These are phyloP conservation scores for Dictyostelium brefeldianum DNA, from an alignment of 78 protist genomes.

Conservation along the genomic window DNA sequence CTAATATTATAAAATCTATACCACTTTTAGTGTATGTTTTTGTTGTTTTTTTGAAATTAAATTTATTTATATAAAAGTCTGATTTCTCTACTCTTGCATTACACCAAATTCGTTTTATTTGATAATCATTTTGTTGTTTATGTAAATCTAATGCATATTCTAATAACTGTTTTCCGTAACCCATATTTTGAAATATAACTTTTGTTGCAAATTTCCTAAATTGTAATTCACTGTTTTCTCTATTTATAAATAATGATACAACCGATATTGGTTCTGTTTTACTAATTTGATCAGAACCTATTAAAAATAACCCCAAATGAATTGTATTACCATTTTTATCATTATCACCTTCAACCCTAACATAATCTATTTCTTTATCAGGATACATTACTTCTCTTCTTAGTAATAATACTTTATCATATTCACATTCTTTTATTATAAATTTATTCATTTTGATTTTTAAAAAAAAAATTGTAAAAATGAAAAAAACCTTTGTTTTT, in stretches of 20 bases:
- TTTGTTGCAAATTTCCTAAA: slow-evolving; percentile 33
- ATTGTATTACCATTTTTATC: slow-evolving; percentile 12
- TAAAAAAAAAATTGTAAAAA: background rate
- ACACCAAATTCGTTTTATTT: slow-evolving; percentile 23
- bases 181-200: background rate
- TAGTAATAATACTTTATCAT: background rate
- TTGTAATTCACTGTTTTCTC: background rate
- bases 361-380: slow-evolving; percentile 1
- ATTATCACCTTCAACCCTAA: background rate
- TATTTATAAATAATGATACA: background rate
- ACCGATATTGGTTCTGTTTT: background rate
- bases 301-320: background rate
- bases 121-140: too few species aligned
- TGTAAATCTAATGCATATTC: background rate
- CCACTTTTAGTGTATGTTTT: background rate
- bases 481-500: background rate
- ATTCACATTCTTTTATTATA: background rate
- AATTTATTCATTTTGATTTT: background rate
- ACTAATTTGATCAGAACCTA: background rate
- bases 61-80: slow-evolving; percentile 7
- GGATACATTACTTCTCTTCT: slow-evolving; percentile 14
- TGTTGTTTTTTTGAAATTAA: background rate
- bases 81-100: background rate
- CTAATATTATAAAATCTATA: slow-evolving; percentile 7
- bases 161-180: background rate